phyloP scores from a whole-genome alignment of 805 yeast genomes.

The Nakazawaea wyomingensis region DNA sequence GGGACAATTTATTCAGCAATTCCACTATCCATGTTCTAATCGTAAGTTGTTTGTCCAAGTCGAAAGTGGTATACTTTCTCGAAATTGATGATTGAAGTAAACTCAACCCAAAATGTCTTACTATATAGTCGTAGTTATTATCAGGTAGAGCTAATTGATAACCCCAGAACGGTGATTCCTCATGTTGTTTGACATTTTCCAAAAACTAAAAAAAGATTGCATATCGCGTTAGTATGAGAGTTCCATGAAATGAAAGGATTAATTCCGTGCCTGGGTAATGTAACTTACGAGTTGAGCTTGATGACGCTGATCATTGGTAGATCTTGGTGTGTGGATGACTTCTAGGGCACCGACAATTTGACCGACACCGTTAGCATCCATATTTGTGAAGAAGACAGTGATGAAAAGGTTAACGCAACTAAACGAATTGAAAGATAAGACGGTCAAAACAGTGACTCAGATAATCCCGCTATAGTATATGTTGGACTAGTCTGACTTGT shows the following conservation, averaged over 20 bases:
- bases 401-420: not conserved
- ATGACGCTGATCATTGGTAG: conserved; percentile 51
- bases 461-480: too few species aligned
- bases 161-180: conserved; percentile 90
- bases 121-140: conserved; percentile 57
- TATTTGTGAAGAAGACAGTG: conserved; percentile 18
- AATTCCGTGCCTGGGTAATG: too few species aligned
- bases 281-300: conserved; percentile 39
- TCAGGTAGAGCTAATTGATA: conserved; percentile 71
- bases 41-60: conserved; percentile 52
- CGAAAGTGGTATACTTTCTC: conserved; percentile 49
- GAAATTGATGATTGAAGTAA: conserved; percentile 70
- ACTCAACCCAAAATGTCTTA: conserved; percentile 87
- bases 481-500: too few species aligned
- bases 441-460: not conserved
- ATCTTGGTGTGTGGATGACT: conserved; percentile 61
- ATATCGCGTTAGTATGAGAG: not conserved
- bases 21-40: conserved; percentile 84
- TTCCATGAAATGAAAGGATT: conserved; percentile 4
- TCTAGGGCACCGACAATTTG: conserved; percentile 78
- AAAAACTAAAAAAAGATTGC: conserved; percentile 39
- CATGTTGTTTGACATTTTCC: conserved; percentile 68
- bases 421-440: not conserved
- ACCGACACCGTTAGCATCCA: conserved; percentile 64
- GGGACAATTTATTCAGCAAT: conserved; percentile 52